A percentile compares a stretch with the other conserved stretches of the same genome.
phyloP scores from a whole-genome alignment of 1,284 basidiomycete species.

The Dichomitus squalens region DNA sequence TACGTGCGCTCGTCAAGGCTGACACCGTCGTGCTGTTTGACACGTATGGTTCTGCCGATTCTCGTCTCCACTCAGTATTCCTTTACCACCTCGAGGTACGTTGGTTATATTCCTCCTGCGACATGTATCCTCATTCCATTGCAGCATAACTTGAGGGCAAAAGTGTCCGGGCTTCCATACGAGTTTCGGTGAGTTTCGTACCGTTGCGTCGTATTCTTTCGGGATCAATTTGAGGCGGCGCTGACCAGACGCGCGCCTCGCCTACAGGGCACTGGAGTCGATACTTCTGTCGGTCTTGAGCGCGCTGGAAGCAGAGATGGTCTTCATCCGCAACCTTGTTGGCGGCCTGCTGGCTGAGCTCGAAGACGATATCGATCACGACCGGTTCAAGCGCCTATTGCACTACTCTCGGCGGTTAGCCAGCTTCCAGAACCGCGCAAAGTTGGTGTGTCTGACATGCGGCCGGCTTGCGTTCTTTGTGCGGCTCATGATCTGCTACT shows the following conservation, averaged over 20 bases:
- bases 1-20: slow-evolving; percentile 92
- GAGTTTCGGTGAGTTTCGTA: slow-evolving; percentile 78
- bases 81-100: slow-evolving; percentile 84
- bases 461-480: not conserved
- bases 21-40: slow-evolving; percentile 94
- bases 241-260: not conserved
- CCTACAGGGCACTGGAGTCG: slow-evolving; percentile 81
- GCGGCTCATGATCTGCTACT: not conserved
- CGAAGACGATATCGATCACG: slow-evolving; percentile 91
- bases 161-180: slow-evolving; percentile 72
- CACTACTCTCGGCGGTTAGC: slow-evolving; percentile 88
- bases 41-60: slow-evolving; percentile 84
- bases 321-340: slow-evolving; percentile 85
- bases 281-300: slow-evolving; percentile 87
- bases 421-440: slow-evolving; percentile 87
- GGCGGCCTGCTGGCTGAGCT: slow-evolving; percentile 88
- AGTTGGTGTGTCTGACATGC: slow-evolving; percentile 49
- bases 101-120: not conserved
- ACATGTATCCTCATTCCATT: not conserved
- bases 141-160: slow-evolving; percentile 81
- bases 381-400: slow-evolving; percentile 87
- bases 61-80: slow-evolving; percentile 83
- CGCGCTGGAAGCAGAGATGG: slow-evolving; percentile 92
- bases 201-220: not conserved
- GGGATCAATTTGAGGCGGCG: not conserved